Evolutionary conservation across 768 basidiomycete species (phyloP).

Genomic region (Hemileccinum impolitum): DNA sequence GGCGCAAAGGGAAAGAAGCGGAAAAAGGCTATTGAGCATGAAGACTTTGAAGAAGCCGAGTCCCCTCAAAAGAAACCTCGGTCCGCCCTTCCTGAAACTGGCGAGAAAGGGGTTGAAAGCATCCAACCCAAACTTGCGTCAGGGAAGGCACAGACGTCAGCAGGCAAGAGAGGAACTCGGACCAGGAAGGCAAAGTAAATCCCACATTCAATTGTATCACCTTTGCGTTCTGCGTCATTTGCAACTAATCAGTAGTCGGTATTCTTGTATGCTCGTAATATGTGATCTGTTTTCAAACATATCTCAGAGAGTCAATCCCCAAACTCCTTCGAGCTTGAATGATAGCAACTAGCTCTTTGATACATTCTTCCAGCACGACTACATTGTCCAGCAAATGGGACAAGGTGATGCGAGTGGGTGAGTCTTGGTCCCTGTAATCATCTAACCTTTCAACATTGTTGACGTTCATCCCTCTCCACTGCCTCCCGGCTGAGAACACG

Average conservation of each 20-base stretch:
- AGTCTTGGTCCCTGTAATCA: constrained; percentile 28
- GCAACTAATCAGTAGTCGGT: neutral
- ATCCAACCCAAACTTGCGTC: constrained; percentile 59
- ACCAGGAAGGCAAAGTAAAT: constrained; percentile 34
- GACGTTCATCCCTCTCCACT: constrained; percentile 39
- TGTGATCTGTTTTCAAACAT: constrained; percentile 35
- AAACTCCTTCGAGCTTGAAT: constrained; percentile 79
- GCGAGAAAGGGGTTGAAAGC: constrained; percentile 63
- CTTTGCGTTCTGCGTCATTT: neutral
- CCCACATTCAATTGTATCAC: constrained; percentile 1
- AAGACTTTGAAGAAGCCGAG: constrained; percentile 35
- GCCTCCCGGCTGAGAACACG: constrained; percentile 52
- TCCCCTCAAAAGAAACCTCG: constrained; percentile 51
- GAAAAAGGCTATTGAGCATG: constrained; percentile 31
- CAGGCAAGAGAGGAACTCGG: constrained; percentile 28
- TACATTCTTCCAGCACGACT: constrained; percentile 90
- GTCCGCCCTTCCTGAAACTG: constrained; percentile 50
- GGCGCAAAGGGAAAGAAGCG: constrained; percentile 54
- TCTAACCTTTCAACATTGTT: constrained; percentile 16
- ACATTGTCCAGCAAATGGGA: constrained; percentile 90
- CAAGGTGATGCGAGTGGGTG: constrained; percentile 56
- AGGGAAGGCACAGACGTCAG: constrained; percentile 37
- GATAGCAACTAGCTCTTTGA: constrained; percentile 88
- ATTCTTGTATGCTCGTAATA: constrained; percentile 6
- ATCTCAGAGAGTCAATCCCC: constrained; percentile 80